Evolutionary conservation across 331 rosid genomes (phyloP), one percentile per base, ranked within the genome.

Genomic region (Cucumis variabilis): DNA sequence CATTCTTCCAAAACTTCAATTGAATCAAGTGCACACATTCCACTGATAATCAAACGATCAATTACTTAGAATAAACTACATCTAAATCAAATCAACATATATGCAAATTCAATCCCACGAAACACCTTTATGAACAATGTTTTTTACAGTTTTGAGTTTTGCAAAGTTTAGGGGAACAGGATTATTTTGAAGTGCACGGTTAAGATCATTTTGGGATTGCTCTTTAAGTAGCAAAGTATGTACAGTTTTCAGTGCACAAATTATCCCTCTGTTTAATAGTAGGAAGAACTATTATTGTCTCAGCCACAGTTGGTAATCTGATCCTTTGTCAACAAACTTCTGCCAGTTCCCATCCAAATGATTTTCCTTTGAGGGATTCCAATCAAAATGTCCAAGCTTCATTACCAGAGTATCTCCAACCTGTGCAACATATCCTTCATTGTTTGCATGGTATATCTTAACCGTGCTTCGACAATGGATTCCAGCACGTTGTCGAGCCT

Each of bases 311-410:
- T 90, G 91, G 86, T 93, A 93, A 86, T 94, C 96, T 86, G 94
- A 65, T 84, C 96, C 96, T 90, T 87, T 91, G 88, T 94, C 98
- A 74, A 93, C 88, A 89, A 94, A 94, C 91, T 92, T 94, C 79
- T 94, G 93, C 98, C 98, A 94, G 87, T 87, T 94, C 86, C 98
- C 98, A 63, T 94, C 98, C 90, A 94, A 90, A 3, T 88, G 90
- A 58, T 93, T 93, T 90, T 94, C 98, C 92, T 92, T 94, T 0
- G 93, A 92, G 67, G 96, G 98, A 86, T 93, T 90, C 98, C 98
- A 94, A 90, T 91, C 96, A 84, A 93, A 91, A 75, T 93, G 92
- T 5, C 98, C 98, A 7, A 94, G 94, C 93, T 93, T 94, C 92
- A 90, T 90, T 25, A 94, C 98, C 6, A 93, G 88, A 11, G 87